phyloP scores from a whole-genome alignment of 2,329 filamentous ascomycete genomes.

The Aureobasidium leucospermi region DNA sequence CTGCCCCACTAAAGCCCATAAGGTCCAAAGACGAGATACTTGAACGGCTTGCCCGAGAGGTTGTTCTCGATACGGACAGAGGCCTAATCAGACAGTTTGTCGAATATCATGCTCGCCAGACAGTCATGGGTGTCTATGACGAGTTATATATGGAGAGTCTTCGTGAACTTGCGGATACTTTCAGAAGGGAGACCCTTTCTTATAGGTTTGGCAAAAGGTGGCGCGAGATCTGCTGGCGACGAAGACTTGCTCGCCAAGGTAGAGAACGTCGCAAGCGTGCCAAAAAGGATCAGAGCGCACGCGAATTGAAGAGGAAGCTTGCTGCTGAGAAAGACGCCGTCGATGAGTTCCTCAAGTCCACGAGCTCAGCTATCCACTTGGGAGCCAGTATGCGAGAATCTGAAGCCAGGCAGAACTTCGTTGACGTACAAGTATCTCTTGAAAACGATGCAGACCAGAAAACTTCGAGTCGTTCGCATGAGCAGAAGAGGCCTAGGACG shows the following conservation, averaged over 20 bases:
- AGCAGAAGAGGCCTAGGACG: conserved; percentile 26
- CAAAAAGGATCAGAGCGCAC: conserved; percentile 15
- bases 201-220: conserved; percentile 32
- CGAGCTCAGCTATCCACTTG: neutral
- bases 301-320: conserved; percentile 19
- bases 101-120: conserved; percentile 30
- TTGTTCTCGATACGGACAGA: conserved; percentile 30
- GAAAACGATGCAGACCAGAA: neutral
- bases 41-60: conserved; percentile 27
- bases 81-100: conserved; percentile 41
- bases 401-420: neutral
- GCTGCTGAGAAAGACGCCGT: conserved; percentile 19
- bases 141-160: conserved; percentile 26
- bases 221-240: conserved; percentile 30
- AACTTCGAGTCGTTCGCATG: neutral
- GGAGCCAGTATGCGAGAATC: neutral
- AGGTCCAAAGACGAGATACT: conserved; percentile 18
- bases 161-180: conserved; percentile 24
- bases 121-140: conserved; percentile 29
- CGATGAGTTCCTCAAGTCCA: conserved; percentile 15
- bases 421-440: neutral
- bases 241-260: conserved; percentile 29
- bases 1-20: conserved; percentile 10
- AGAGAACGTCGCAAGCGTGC: conserved; percentile 24
- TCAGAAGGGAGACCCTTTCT: conserved; percentile 26